Evolutionary conservation across 2,329 filamentous ascomycete species (phyloP).

Genomic region (Fusarium sp.): DNA sequence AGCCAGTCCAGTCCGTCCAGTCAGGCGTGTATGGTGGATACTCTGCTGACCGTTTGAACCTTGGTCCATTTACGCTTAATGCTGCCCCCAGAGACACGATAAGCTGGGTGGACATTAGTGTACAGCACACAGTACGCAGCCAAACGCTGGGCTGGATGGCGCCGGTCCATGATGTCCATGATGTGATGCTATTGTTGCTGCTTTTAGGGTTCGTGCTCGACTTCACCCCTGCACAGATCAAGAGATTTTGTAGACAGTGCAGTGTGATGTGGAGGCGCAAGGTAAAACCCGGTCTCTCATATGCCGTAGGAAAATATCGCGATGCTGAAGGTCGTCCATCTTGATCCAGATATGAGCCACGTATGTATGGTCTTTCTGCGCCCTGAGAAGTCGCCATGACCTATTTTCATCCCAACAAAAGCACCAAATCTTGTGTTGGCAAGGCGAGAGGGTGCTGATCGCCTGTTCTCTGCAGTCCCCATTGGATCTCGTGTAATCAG

Average conservation of each 20-base stretch:
- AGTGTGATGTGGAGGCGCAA: constrained; percentile 11
- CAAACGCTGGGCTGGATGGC: not conserved
- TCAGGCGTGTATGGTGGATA: not conserved
- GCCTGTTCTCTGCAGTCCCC: constrained; percentile 1
- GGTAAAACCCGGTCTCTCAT: not conserved
- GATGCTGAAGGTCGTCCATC: not conserved
- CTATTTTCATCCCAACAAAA: constrained; percentile 20
- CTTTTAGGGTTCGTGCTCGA: too few relatives aligned
- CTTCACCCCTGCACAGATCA: not conserved
- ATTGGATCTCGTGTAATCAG: constrained; percentile 3
- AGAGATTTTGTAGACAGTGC: not conserved
- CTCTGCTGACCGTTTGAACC: constrained; percentile 1
- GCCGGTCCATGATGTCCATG: not conserved
- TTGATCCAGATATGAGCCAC: constrained; percentile 9
- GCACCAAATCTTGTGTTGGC: constrained; percentile 5
- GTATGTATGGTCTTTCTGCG: constrained; percentile 2
- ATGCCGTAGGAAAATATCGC: not conserved
- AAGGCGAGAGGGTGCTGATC: constrained; percentile 7
- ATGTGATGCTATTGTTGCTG: not conserved
- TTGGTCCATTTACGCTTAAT: constrained; percentile 12
- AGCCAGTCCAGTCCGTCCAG: too few relatives aligned
- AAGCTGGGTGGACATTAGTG: not conserved
- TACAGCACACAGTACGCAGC: not conserved
- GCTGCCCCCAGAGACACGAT: constrained; percentile 9
- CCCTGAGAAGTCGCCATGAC: constrained; percentile 1